Evolutionary conservation across 225 moss, liverwort and hornwort species (phyloP).

Genomic region (Sphagnum tenellum): DNA sequence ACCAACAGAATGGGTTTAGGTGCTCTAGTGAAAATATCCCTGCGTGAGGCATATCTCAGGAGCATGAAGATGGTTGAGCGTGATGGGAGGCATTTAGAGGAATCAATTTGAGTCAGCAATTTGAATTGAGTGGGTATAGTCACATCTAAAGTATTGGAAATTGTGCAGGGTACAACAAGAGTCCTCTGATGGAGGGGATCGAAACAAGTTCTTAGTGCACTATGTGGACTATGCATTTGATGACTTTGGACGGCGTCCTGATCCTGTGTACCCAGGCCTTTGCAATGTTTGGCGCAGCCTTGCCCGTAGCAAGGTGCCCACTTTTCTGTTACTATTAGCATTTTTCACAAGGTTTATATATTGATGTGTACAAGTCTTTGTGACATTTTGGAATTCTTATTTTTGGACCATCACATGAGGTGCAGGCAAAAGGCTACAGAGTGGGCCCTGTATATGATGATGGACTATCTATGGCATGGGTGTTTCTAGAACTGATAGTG

Average conservation of each 20-base stretch:
- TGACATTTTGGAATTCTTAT: too few species aligned
- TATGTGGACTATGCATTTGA: constrained; percentile 94
- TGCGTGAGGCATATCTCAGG: too few species aligned
- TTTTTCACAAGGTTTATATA: too few species aligned
- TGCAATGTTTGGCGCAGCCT: constrained; percentile 99
- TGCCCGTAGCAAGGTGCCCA: constrained; percentile 82
- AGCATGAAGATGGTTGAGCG: too few species aligned
- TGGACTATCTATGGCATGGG: constrained; percentile 96
- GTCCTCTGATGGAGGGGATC: constrained; percentile 70
- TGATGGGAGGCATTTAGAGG: too few species aligned
- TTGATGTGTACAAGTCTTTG: too few species aligned
- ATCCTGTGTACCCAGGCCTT: constrained; percentile 93
- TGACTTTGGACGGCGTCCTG: constrained; percentile 86
- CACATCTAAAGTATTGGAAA: too few species aligned
- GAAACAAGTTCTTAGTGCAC: constrained; percentile 77
- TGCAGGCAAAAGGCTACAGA: constrained; percentile 95
- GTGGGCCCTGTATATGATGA: constrained; percentile 98
- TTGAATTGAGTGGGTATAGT: too few species aligned
- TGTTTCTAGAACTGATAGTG: constrained; percentile 91
- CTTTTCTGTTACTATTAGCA: background rate
- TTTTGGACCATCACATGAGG: too few species aligned
- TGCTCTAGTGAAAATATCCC: too few species aligned
- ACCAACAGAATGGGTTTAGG: too few species aligned
- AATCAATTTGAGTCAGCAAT: too few species aligned
- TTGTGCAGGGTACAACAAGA: constrained; percentile 81